Evolutionary conservation across 768 basidiomycete genomes (phyloP), one percentile per base, ranked within the genome.

Genomic region (Podaxis carcinomalis): DNA sequence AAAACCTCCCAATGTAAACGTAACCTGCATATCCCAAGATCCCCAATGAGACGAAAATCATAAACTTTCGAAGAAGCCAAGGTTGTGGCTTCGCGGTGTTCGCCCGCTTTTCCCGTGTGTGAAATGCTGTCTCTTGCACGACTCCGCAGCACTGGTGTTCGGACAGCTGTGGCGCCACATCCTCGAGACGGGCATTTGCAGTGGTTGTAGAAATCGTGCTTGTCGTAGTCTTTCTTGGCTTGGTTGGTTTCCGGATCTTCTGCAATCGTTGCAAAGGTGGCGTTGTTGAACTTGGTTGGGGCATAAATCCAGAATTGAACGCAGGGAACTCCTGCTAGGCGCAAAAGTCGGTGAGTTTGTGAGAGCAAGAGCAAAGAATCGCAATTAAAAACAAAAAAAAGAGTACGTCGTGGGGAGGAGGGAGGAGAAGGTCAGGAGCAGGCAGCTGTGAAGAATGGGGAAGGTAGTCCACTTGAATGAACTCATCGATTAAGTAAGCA

Each of bases 1-100:
- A 89, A 5, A 94, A 78, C 57, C 86, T 74, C 0, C 80, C 90
- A 25, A 91, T 80, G 68, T 93, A 93, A 2, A 94, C 93, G 70
- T 95, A 96, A 25, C 72, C 77, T 3, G 86, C 69, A 72, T 93
- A 94, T 1, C 73, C 85, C 62, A 86, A 80, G 60, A 94, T 76
- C 0, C 77, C 87, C 21, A 82, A 14, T 0, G 85, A 81, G 2
- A 94, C 54, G 3, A 73, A 78, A 27, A 93, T 77, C 67, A 86
- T 77, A 37, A 90, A 66, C 76, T 94, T 94, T 71, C 80, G 83
- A 25, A 83, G 78, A 53, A 89, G 74, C 90, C 90, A 93, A 57
- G 90, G 87, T 62, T 89, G 89, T 0, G 84, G 82, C 62, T 75
- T 81, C 5, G 72, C 71, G 52, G 77, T 68, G 40, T 71, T 70